Evolutionary conservation across 2,329 filamentous ascomycete species (phyloP), one percentile per base, ranked within the genome.

Genomic region (Sporothrix brasiliensis): DNA sequence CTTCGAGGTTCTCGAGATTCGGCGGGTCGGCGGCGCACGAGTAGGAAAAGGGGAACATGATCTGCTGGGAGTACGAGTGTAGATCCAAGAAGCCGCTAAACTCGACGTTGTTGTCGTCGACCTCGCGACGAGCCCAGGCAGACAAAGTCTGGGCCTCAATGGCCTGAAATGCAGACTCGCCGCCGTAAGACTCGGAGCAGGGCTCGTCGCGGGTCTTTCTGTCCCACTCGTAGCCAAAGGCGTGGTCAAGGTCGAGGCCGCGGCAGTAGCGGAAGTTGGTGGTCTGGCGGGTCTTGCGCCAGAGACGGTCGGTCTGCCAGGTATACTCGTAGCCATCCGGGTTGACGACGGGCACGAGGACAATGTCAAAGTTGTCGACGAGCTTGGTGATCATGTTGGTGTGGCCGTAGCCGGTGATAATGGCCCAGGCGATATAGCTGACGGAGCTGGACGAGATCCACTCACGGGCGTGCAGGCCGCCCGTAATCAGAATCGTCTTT

Each of bases 371-470:
- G 69, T 91, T 85, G 73, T 95, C 86, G 4, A 99, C 85, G 10
- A 98, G 84, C 72, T 89, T 90, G 24, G 91, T 94, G 69, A 96
- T 89, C 80, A 82, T 85, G 73, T 77, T 85, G 80, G 86, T 84
- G 74, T 92, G 92, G 72, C 91, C 92, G 78, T 94, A 96, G 4
- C 89, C 87, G 0, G 91, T 94, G 76, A 97, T 92, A 63, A 98
- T 85, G 19, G 88, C 92, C 87, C 95, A 97, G 11, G 94, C 93
- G 41, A 97, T 83, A 76, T 97, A 98, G 76, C 91, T 96, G 68
- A 96, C 92, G 0, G 93, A 97, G 76, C 91, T 95, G 0, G 91
- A 93, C 61, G 93, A 92, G 74, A 99, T 97, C 95, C 95, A 99
- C 83, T 99, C 95, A 50, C 95, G 88, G 3, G 94, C 94, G 79